Evolutionary conservation across 192 early-diverging fungal genomes (phyloP).

Genomic region (Entomortierella lignicola): DNA sequence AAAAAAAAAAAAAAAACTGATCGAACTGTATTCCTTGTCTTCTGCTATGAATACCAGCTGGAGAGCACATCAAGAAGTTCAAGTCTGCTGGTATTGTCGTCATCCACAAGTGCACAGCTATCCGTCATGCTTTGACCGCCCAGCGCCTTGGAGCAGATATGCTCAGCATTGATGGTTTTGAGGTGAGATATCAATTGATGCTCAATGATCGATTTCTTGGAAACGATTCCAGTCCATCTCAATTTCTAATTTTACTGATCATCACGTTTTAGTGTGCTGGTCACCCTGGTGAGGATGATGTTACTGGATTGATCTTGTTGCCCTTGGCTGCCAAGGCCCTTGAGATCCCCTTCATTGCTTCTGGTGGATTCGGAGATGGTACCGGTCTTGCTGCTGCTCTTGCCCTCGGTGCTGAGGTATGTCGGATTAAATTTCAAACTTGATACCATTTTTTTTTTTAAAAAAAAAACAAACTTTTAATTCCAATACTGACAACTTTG

Average conservation of each 20-base stretch:
- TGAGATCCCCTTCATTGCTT: conserved; percentile 80
- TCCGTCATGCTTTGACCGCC: conserved; percentile 77
- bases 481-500: background rate
- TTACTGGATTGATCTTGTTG: conserved; percentile 76
- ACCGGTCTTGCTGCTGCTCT: conserved; percentile 76
- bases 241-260: too few relatives aligned
- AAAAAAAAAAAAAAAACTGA: background rate
- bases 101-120: conserved; percentile 85
- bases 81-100: conserved; percentile 77
- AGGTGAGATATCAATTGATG: conserved; percentile 31
- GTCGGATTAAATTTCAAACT: background rate
- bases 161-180: conserved; percentile 85
- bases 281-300: conserved; percentile 87
- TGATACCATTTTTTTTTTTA: background rate
- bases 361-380: conserved; percentile 83
- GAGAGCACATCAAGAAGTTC: conserved; percentile 76
- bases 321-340: conserved; percentile 76
- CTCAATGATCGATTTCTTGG: background rate
- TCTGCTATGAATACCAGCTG: conserved; percentile 45
- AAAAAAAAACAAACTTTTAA: background rate
- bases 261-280: conserved; percentile 82
- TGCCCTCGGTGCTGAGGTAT: conserved; percentile 61
- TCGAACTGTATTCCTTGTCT: background rate
- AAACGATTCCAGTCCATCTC: too few relatives aligned
- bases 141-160: conserved; percentile 75